These are phyloP conservation scores for Tagetes erecta DNA, from an alignment of 129 eudicot genomes.

Conservation along the genomic window DNA sequence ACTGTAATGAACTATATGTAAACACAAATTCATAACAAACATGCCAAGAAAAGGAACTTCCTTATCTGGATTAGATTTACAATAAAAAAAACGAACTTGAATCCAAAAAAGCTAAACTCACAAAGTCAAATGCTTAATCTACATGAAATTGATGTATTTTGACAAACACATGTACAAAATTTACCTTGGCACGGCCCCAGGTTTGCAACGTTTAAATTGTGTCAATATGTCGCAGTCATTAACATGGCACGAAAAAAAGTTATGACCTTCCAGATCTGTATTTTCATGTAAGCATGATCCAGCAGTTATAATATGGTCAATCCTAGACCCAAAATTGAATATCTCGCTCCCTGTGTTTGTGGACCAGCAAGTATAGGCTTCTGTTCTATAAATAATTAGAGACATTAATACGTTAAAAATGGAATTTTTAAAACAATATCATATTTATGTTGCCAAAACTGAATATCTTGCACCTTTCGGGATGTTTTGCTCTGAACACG, in stretches of 20 bases:
- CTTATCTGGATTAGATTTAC: background rate
- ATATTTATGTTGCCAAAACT: background rate
- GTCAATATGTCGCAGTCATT: conserved; percentile 78
- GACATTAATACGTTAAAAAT: conserved; percentile 12
- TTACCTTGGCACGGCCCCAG: conserved; percentile 74
- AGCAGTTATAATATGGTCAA: conserved; percentile 83
- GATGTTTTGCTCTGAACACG: conserved; percentile 87
- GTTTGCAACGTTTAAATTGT: conserved; percentile 83
- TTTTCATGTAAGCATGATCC: conserved; percentile 77
- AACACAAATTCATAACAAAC: conserved; percentile 8
- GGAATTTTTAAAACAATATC: background rate
- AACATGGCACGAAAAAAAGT: conserved; percentile 81
- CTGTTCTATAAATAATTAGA: conserved; percentile 49
- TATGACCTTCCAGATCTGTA: conserved; percentile 50
- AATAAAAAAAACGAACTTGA: background rate
- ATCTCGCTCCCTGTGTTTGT: conserved; percentile 83
- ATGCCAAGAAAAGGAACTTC: background rate
- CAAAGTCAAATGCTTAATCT: background rate
- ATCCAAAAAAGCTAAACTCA: background rate
- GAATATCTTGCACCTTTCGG: conserved; percentile 61
- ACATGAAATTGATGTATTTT: conserved; percentile 1
- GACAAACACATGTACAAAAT: background rate
- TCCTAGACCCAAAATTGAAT: conserved; percentile 88
- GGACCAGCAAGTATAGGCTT: conserved; percentile 95
- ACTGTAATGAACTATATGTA: background rate